phyloP scores from a whole-genome alignment of 2,329 filamentous ascomycete species.

The Eutypella sp. region DNA sequence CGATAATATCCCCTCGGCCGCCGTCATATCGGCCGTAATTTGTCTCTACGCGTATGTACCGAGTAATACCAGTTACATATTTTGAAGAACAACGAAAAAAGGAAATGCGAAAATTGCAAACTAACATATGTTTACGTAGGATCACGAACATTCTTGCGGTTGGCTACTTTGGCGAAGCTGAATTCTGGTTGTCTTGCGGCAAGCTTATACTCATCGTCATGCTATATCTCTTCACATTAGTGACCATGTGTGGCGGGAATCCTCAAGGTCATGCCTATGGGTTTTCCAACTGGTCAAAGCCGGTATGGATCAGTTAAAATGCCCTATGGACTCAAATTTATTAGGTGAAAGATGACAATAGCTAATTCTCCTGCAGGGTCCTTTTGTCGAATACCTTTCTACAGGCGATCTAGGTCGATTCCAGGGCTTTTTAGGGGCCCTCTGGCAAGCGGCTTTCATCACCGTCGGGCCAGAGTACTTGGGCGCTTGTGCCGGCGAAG shows the following conservation, averaged over 20 bases:
- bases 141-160: conserved; percentile 36
- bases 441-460: conserved; percentile 55
- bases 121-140: background rate
- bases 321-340: background rate
- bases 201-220: conserved; percentile 29
- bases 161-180: conserved; percentile 35
- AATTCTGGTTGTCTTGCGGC: conserved; percentile 39
- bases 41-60: conserved; percentile 33
- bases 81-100: too few relatives aligned
- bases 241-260: conserved; percentile 38
- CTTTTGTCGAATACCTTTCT: conserved; percentile 49
- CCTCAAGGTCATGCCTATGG: conserved; percentile 29
- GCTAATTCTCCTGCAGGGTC: too few relatives aligned
- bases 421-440: conserved; percentile 54
- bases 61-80: too few relatives aligned
- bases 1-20: conserved; percentile 37
- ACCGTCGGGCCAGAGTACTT: conserved; percentile 56
- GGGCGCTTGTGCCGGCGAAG: conserved; percentile 38
- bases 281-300: conserved; percentile 36
- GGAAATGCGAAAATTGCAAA: background rate
- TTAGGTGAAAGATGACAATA: too few relatives aligned
- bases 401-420: conserved; percentile 51
- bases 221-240: conserved; percentile 32
- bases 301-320: conserved; percentile 18
- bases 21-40: conserved; percentile 39